Conservation (phyloP, 305 asterid genomes). For the Andrographis paniculata region DNA sequence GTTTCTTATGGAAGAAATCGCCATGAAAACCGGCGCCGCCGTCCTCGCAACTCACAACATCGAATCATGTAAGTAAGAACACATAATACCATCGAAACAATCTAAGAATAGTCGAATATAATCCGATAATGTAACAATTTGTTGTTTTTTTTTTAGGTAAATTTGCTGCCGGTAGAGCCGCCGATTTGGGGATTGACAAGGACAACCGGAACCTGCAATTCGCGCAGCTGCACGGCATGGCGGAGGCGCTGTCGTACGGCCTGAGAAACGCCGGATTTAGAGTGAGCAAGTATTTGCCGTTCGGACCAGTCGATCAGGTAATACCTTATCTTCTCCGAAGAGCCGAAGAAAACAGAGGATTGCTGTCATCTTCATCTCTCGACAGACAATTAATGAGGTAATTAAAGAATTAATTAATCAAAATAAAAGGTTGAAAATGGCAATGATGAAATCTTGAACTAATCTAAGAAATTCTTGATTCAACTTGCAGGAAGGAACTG, state of each 20-base stretch:
- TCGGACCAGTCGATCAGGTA: constrained; percentile 67
- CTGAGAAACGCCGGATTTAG: constrained; percentile 57
- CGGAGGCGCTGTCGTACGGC: constrained; percentile 55
- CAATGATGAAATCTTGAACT: not conserved
- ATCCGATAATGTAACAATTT: no score
- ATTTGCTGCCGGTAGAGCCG: constrained; percentile 50
- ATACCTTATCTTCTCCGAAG: constrained; percentile 81
- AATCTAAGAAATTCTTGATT: not conserved
- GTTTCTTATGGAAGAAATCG: constrained; percentile 45
- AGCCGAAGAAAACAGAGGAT: constrained; percentile 80
- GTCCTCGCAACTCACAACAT: constrained; percentile 87
- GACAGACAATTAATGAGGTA: constrained; percentile 64
- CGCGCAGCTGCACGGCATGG: constrained; percentile 82
- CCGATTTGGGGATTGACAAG: constrained; percentile 36
- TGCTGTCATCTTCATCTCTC: constrained; percentile 41
- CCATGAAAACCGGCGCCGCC: constrained; percentile 45
- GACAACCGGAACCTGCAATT: constrained; percentile 40
- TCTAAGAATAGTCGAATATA: no score
- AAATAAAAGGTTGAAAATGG: not conserved
- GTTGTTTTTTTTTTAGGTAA: constrained; percentile 29
- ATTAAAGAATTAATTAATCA: not conserved
- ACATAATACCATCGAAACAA: no score
- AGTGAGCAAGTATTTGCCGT: constrained; percentile 73
- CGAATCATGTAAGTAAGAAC: constrained; percentile 76
- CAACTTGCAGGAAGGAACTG: constrained; percentile 40